phyloP scores from a whole-genome alignment of 2,329 filamentous ascomycete species.

The Talaromyces sp. region DNA sequence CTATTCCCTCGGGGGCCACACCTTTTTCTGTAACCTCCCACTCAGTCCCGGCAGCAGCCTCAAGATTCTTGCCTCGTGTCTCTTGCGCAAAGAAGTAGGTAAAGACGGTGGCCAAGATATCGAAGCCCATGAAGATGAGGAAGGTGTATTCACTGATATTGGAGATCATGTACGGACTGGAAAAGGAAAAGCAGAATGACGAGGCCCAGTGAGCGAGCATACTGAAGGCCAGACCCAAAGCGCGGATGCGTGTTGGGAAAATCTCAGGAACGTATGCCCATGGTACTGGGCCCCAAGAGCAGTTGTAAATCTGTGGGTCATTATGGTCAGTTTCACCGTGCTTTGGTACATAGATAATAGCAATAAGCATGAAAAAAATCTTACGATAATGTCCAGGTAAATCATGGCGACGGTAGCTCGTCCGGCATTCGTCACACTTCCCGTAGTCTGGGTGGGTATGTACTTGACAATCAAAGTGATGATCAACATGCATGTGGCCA shows the following conservation, averaged over 20 bases:
- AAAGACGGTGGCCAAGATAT: constrained; percentile 42
- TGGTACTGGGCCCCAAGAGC: constrained; percentile 24
- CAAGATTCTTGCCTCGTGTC: constrained; percentile 47
- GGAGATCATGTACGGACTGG: constrained; percentile 32
- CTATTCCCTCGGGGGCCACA: not conserved
- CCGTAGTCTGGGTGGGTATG: constrained; percentile 28
- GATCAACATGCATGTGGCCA: constrained; percentile 40
- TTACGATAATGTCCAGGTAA: constrained; percentile 46
- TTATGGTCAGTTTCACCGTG: not conserved
- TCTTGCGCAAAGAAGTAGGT: constrained; percentile 51
- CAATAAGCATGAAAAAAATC: not conserved
- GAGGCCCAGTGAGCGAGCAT: constrained; percentile 27
- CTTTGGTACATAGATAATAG: not conserved
- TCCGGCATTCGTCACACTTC: constrained; percentile 41
- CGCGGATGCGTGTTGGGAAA: constrained; percentile 21
- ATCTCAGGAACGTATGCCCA: constrained; percentile 19
- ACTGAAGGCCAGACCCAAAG: constrained; percentile 24
- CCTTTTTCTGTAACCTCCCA: constrained; percentile 14
- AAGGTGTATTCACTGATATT: constrained; percentile 44
- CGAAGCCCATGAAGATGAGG: constrained; percentile 35
- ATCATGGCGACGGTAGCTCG: constrained; percentile 49
- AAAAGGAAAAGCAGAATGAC: constrained; percentile 27
- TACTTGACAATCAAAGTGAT: constrained; percentile 41
- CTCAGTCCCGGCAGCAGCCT: constrained; percentile 25
- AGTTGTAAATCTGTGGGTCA: constrained; percentile 20